A percentile compares a stretch with the other conserved stretches of the same genome.
These are phyloP conservation scores for Graphilbum ipis-grandicollis DNA, from an alignment of 2,329 filamentous ascomycete species.

Conservation along the genomic window DNA sequence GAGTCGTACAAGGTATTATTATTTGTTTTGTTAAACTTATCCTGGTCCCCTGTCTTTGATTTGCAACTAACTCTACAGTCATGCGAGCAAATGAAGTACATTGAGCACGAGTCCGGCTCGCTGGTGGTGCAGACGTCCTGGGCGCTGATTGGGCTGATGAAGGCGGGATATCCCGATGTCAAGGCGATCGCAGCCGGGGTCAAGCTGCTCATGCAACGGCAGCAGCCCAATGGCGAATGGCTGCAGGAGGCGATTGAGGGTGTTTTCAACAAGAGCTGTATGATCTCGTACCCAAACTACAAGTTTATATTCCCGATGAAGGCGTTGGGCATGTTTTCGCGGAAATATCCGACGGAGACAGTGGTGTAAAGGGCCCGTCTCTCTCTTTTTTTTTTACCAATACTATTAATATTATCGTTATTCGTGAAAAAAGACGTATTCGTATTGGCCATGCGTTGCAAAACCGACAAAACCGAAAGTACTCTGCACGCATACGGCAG, in stretches of 20 bases:
- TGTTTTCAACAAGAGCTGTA: slow-evolving; percentile 97
- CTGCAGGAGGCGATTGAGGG: slow-evolving; percentile 89
- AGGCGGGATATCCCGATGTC: slow-evolving; percentile 63
- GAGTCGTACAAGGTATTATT: slow-evolving; percentile 78
- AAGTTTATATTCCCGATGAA: slow-evolving; percentile 94
- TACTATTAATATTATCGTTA: too few species aligned
- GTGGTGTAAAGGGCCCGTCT: slow-evolving; percentile 16
- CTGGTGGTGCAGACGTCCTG: slow-evolving; percentile 93
- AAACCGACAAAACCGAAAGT: too few species aligned
- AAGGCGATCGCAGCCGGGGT: slow-evolving; percentile 58
- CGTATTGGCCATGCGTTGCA: too few species aligned
- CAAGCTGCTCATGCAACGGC: slow-evolving; percentile 65
- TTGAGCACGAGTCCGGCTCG: slow-evolving; percentile 55
- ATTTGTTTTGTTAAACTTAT: too few species aligned
- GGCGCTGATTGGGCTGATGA: slow-evolving; percentile 67
- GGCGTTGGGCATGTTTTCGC: slow-evolving; percentile 77
- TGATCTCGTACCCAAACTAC: slow-evolving; percentile 99
- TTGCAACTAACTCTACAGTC: slow-evolving; percentile 26
- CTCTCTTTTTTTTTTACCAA: too few species aligned
- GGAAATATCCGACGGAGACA: slow-evolving; percentile 48
- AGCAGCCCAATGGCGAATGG: slow-evolving; percentile 87
- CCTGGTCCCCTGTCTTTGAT: background rate
- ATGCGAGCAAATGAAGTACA: slow-evolving; percentile 61
- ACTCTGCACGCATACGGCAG: too few species aligned
- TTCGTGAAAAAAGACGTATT: too few species aligned